These are phyloP conservation scores for Lagenidium sp. DNA, from an alignment of 352 stramenopile species.

Conservation along the genomic window DNA sequence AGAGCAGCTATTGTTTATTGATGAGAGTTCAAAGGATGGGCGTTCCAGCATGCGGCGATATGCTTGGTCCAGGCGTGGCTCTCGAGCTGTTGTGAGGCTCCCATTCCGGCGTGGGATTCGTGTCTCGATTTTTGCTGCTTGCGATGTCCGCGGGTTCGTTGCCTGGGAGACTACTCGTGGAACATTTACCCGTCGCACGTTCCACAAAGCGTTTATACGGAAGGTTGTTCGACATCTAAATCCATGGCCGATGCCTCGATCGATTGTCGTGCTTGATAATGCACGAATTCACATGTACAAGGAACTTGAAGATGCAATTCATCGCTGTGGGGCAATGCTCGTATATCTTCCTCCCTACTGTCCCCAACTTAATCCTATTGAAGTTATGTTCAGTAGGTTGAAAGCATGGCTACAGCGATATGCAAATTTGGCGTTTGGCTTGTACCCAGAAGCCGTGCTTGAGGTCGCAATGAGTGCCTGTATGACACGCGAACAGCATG, in stretches of 20 bases:
- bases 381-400: conserved; percentile 7
- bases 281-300: no score
- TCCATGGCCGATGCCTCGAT: conserved; percentile 6
- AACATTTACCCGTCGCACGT: conserved; percentile 5
- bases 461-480: conserved; percentile 1
- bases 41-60: no score
- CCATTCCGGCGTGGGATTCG: no score
- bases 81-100: no score
- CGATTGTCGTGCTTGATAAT: no score
- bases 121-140: conserved; percentile 4
- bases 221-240: conserved; percentile 6
- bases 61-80: no score
- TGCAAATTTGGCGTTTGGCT: neutral
- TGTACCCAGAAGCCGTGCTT: neutral
- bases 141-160: conserved; percentile 5
- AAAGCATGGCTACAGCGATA: conserved; percentile 3
- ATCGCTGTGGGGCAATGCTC: conserved; percentile 1
- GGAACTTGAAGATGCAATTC: conserved; percentile 2
- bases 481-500: neutral
- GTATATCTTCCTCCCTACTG: conserved; percentile 9
- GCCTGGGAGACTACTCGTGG: conserved; percentile 1
- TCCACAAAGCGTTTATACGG: conserved; percentile 2
- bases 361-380: conserved; percentile 10
- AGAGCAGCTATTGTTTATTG: no score
- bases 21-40: no score